A percentile compares a stretch with the other conserved stretches of the same genome.
Evolutionary conservation across 441 rosid genomes (phyloP).

Genomic region (Mallotus japonicus): DNA sequence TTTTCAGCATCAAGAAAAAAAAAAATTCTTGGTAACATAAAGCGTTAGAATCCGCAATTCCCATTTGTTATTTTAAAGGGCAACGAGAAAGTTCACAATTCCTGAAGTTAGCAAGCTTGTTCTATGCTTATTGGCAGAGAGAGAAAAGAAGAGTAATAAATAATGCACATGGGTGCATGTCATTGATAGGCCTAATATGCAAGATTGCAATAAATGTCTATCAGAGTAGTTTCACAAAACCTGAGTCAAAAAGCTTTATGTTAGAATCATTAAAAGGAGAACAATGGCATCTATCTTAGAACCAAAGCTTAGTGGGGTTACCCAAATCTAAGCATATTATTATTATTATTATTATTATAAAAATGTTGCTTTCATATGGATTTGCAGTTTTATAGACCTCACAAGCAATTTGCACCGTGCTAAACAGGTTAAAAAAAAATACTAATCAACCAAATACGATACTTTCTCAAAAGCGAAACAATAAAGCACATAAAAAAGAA

Average conservation of each 20-base stretch:
- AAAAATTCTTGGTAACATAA: background rate
- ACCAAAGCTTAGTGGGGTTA: constrained; percentile 16
- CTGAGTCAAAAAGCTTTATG: constrained; percentile 15
- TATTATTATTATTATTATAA: constrained; percentile 2
- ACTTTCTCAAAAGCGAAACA: constrained; percentile 7
- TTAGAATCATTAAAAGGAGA: constrained; percentile 21
- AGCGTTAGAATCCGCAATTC: constrained; percentile 1
- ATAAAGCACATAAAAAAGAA: background rate
- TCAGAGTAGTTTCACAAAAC: constrained; percentile 26
- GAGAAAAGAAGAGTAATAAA: constrained; percentile 27
- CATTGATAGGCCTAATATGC: constrained; percentile 17
- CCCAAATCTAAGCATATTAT: constrained; percentile 12
- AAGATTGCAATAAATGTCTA: constrained; percentile 31
- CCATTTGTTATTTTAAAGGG: background rate
- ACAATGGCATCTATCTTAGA: constrained; percentile 20
- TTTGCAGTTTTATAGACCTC: background rate
- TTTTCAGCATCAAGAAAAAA: background rate
- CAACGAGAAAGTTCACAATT: constrained; percentile 15
- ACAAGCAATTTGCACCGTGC: constrained; percentile 1
- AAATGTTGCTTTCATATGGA: constrained; percentile 18
- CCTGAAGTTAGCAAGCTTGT: constrained; percentile 13
- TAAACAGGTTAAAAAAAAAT: background rate
- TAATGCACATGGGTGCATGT: constrained; percentile 42
- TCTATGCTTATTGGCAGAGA: constrained; percentile 17
- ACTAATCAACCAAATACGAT: background rate